Percentiles rank a stretch among this genome's conserved stretches.
These are phyloP conservation scores for Phytopythium oedochilum DNA, from an alignment of 352 stramenopile species.

Conservation along the genomic window DNA sequence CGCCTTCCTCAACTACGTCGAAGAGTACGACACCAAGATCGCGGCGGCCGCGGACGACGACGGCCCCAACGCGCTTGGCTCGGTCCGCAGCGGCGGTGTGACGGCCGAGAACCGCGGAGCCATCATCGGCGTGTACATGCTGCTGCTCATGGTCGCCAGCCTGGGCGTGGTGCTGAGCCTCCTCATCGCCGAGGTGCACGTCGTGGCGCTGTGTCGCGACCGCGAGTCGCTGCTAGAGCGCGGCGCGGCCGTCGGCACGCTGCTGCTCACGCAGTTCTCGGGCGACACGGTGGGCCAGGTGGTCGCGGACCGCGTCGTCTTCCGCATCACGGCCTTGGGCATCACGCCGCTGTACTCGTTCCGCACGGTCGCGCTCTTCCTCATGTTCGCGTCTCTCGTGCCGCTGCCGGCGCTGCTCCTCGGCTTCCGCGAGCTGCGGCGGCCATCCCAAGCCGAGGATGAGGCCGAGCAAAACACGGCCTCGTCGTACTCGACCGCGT, in stretches of 20 bases:
- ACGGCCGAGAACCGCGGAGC: slow-evolving; percentile 13
- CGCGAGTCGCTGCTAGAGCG: slow-evolving; percentile 26
- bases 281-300: slow-evolving; percentile 44
- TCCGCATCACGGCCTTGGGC: slow-evolving; percentile 39
- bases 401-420: slow-evolving; percentile 28
- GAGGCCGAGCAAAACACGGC: not conserved
- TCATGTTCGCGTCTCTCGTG: slow-evolving; percentile 39
- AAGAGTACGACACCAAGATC: slow-evolving; percentile 33
- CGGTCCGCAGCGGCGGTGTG: not conserved
- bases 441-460: no score
- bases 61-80: no score
- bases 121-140: slow-evolving; percentile 36
- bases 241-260: slow-evolving; percentile 32
- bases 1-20: slow-evolving; percentile 45
- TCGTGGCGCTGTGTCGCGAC: slow-evolving; percentile 47
- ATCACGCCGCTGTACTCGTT: slow-evolving; percentile 40
- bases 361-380: slow-evolving; percentile 37
- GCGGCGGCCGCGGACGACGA: slow-evolving; percentile 4
- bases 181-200: slow-evolving; percentile 47
- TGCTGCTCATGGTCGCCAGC: slow-evolving; percentile 39
- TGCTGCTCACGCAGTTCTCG: slow-evolving; percentile 46
- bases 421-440: slow-evolving; percentile 29
- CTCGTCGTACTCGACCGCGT: no score
- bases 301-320: slow-evolving; percentile 42
- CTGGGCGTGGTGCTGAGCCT: slow-evolving; percentile 47